Evolutionary conservation across 805 yeast species (phyloP).

Genomic region (Isabelozyma heimii): DNA sequence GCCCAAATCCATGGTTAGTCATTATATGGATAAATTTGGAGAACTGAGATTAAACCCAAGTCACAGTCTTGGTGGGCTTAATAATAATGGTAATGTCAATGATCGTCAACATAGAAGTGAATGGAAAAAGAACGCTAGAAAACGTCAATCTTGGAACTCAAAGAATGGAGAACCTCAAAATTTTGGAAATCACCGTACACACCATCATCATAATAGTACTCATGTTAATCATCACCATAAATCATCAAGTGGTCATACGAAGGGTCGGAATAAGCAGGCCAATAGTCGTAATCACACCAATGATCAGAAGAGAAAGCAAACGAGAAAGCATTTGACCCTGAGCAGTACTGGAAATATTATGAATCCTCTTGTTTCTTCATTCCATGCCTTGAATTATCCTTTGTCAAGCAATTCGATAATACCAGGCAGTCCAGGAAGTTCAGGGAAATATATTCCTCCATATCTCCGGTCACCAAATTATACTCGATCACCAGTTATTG

Average conservation of each 20-base stretch:
- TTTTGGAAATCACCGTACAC: conserved; percentile 2
- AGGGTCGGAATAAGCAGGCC: neutral
- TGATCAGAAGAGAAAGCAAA: conserved; percentile 11
- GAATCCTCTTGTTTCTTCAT: neutral
- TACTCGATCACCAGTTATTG: conserved; percentile 29
- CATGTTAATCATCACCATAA: neutral
- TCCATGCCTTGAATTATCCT: conserved; percentile 4
- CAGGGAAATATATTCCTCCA: conserved; percentile 43
- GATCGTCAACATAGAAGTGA: conserved; percentile 1
- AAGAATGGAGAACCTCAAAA: conserved; percentile 1
- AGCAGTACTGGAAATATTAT: neutral
- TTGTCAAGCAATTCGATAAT: conserved; percentile 1
- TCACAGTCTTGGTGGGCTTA: conserved; percentile 10
- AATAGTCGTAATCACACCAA: conserved; percentile 1
- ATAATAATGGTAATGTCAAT: conserved; percentile 4
- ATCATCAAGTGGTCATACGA: neutral
- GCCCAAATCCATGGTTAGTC: conserved; percentile 69
- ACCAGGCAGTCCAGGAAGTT: conserved; percentile 3
- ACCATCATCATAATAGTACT: conserved; percentile 1
- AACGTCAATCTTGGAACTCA: conserved; percentile 4
- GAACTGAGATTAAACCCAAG: conserved; percentile 32
- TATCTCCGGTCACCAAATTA: conserved; percentile 37
- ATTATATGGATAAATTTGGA: conserved; percentile 66
- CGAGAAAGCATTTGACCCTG: conserved; percentile 5
- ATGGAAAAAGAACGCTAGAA: conserved; percentile 3